Base-by-base conservation (phyloP, 345 rosid species). In the Zanthoxylum bungeanum region DNA sequence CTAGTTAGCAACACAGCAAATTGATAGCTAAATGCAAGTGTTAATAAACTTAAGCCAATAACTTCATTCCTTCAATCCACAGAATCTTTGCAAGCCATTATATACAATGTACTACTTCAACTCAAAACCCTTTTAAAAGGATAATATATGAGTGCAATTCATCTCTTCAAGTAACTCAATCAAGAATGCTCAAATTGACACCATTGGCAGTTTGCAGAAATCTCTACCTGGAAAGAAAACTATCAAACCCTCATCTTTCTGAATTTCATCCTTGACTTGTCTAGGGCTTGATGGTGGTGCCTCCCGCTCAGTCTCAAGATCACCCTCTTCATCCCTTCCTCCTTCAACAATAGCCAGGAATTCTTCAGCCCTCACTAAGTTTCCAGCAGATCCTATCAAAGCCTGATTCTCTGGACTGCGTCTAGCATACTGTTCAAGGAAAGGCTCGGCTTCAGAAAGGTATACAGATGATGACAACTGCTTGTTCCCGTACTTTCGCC, bases 301-400 rank as follows among this genome's bases (percentile, higher is more conserved):
- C 76, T 75, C 85, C 75, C 61, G 76, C 77, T 89, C 86, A 65
- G 58, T 75, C 63, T 79, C 82, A 57, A 95, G 89, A 83, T 95
- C 99, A 78, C 96, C 97, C 79, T 95, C 98, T 83, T 92, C 97
- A 75, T 92, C 98, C 75, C 75, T 79, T 59, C 86, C 90, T 66
- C 82, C 88, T 62, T 84, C 98, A 72, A 91, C 71, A 61, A 88
- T 82, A 71, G 99, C 99, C 87, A 92, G 76, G 82, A 90, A 89
- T 72, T 89, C 93, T 76, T 92, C 96, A 3, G 84, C 62, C 73
- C 86, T 81, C 57, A 95, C 93, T 60, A 86, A 70, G 76, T 72
- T 92, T 77, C 98, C 97, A 60, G 96, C 99, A 82, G 93, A 85
- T 72, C 99, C 99, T 73, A 91, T 87, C 78, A 95, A 79, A 78